Base-by-base conservation (phyloP, 306 rosid genomes). In the Trifolium repens region DNA sequence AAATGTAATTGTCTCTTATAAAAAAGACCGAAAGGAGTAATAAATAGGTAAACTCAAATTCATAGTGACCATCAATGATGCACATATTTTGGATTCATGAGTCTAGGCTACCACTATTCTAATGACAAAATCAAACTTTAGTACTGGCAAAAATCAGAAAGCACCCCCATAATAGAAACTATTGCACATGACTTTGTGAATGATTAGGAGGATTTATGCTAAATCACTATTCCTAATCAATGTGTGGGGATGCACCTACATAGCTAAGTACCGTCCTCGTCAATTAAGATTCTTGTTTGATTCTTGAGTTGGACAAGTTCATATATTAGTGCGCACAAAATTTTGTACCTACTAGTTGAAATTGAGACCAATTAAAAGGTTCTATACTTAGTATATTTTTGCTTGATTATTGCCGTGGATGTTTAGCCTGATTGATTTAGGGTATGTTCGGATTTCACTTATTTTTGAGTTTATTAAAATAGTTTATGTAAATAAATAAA, bases 241-340 rank as follows among this genome's bases (percentile, higher is more conserved):
- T 65, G 55, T 12, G 74, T 19, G 50, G 19, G 67, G 61, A 71
- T 63, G 16, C 37, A 46, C 8, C 57, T 62, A 27, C 9, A 16
- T 14, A 40, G 5, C 69, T 30, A 76, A 43, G 35, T 47, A 70
- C 53, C 44, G 42, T 65, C n/a, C 35, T 24, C 71, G 19, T 57
- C 60, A 34, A 57, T 39, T 39, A 63, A 37, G 59, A 80, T 68
- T 34, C 58, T 22, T 24, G 73, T 34, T 65, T 46, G 69, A 81
- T 46, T 34, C 67, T 77, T 77, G 76, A 68, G 66, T 10, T 60
- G 64, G 82, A 60, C 73, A 32, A 69, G 50, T 67, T 67, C 55
- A 19, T n/a, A 13, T 30, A 30, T 30, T 30, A 30, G 58, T 70
- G 46, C 32, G 37, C 42, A 27, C 47, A 75, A 24, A 62, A 30